Evolutionary conservation across 139 green algal species (phyloP), one percentile per base, ranked within the genome.

Genomic region (Chlorella sp.): DNA sequence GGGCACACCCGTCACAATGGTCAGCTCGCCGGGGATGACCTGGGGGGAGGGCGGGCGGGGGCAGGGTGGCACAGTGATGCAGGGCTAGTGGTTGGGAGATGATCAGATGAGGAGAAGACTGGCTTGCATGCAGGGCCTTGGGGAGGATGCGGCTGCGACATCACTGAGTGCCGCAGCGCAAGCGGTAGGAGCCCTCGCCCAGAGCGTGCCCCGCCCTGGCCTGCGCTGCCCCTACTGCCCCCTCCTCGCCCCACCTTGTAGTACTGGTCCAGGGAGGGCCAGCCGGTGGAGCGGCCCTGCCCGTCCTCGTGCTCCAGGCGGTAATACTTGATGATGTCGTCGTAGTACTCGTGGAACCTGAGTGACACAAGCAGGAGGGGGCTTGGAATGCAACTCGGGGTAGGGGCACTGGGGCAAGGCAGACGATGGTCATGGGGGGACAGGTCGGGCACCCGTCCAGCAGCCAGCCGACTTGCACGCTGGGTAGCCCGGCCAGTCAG

Each of bases 1-100:
- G 75, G 96, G 96, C 73, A 99, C 90, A 22, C 96, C 96, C 51
- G 96, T 98, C 36, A 99, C 94, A 13, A 99, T 92, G 8, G 95
- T 98, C 46, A 99, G 92, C 92, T 99, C 97, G 5, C 97, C 97
- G 1, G 95, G 94, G 7, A 97, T 90, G 24, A 97, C 83, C 91
- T 94, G 87, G 54, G 2, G 11, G 44, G 19, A 65, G 36, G 26
- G 38, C 1, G 64, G 30, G 44, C 24, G 40, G n/a, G n/a, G n/a
- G 51, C 16, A 16, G 51, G 51, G 51, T 60, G 51, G 46, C 46
- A n/a, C n/a, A n/a, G n/a, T n/a, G n/a, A n/a, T n/a, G n/a, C n/a
- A n/a, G n/a, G n/a, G n/a, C n/a, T n/a, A n/a, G n/a, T n/a, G n/a
- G n/a, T n/a, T n/a, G n/a, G n/a, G n/a, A n/a, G n/a, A n/a, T n/a